These are phyloP conservation scores for Castanea mollissima DNA, from an alignment of 306 rosid species.

Conservation along the genomic window DNA sequence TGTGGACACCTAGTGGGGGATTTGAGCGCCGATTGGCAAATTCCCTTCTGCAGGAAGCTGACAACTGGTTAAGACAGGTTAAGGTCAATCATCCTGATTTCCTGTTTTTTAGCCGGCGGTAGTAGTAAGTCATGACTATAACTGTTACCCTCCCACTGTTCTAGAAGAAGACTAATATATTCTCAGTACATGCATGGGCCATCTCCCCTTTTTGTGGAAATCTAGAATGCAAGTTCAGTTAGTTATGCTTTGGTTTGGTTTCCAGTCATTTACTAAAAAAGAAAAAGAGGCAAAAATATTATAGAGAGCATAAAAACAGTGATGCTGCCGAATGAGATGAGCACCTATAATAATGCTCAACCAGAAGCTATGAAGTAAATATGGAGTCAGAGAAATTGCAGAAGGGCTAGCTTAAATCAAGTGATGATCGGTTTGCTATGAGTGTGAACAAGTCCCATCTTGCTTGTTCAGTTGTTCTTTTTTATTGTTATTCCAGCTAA, in stretches of 20 bases:
- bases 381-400: conserved; percentile 38
- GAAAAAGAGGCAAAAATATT: not conserved
- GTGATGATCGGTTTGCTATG: conserved; percentile 36
- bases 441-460: conserved; percentile 27
- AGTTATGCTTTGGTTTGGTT: conserved; percentile 31
- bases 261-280: conserved; percentile 18
- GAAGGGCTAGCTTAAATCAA: conserved; percentile 35
- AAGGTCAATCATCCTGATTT: conserved; percentile 88
- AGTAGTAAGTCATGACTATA: conserved; percentile 20
- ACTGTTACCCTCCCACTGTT: conserved; percentile 24
- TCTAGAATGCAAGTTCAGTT: conserved; percentile 23
- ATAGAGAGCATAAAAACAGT: conserved; percentile 23
- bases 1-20: conserved; percentile 85
- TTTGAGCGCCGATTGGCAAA: conserved; percentile 50
- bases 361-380: conserved; percentile 23
- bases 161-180: conserved; percentile 21
- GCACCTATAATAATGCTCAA: conserved; percentile 21
- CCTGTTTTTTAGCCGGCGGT: conserved; percentile 67
- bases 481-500: conserved; percentile 16
- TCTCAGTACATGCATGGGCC: conserved; percentile 18
- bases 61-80: conserved; percentile 55
- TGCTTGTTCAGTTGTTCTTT: conserved; percentile 7
- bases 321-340: conserved; percentile 22
- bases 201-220: conserved; percentile 15
- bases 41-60: conserved; percentile 60